These are phyloP conservation scores for Pichia deserticola DNA, from an alignment of 805 yeast species.

Conservation along the genomic window DNA sequence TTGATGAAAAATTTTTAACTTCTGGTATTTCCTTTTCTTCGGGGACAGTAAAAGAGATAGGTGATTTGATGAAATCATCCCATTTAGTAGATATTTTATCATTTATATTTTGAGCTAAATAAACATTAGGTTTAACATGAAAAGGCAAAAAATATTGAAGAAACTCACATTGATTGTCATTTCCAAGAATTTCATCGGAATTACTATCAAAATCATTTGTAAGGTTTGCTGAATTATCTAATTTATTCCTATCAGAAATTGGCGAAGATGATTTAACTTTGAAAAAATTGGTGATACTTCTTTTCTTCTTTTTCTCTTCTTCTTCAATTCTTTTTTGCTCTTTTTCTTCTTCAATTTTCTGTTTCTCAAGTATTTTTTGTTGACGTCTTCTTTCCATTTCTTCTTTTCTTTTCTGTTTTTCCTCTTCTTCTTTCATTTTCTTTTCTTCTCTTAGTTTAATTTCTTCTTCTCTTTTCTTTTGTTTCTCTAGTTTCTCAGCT, in stretches of 20 bases:
- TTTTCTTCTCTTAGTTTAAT: slow-evolving; percentile 25
- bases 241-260: background rate
- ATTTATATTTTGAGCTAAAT: slow-evolving; percentile 5
- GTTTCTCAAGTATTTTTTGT: slow-evolving; percentile 22
- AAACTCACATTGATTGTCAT: slow-evolving; percentile 13
- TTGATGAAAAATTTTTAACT: too few relatives aligned
- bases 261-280: slow-evolving; percentile 14
- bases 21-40: background rate
- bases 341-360: slow-evolving; percentile 20
- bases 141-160: slow-evolving; percentile 25
- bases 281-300: slow-evolving; percentile 29
- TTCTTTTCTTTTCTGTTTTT: slow-evolving; percentile 22
- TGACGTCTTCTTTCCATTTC: slow-evolving; percentile 26
- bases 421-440: slow-evolving; percentile 22
- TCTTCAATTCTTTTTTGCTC: slow-evolving; percentile 17
- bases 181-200: too few relatives aligned
- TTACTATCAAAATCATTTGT: too few relatives aligned
- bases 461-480: slow-evolving; percentile 16
- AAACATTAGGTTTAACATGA: slow-evolving; percentile 21
- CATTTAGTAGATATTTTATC: slow-evolving; percentile 4
- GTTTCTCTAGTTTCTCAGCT: slow-evolving; percentile 25
- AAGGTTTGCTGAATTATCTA: background rate
- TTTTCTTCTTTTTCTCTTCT: slow-evolving; percentile 20
- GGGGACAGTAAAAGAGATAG: background rate
- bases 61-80: slow-evolving; percentile 4